Evolutionary conservation across 305 asterid species (phyloP).

Genomic region (Solanum chacoense): DNA sequence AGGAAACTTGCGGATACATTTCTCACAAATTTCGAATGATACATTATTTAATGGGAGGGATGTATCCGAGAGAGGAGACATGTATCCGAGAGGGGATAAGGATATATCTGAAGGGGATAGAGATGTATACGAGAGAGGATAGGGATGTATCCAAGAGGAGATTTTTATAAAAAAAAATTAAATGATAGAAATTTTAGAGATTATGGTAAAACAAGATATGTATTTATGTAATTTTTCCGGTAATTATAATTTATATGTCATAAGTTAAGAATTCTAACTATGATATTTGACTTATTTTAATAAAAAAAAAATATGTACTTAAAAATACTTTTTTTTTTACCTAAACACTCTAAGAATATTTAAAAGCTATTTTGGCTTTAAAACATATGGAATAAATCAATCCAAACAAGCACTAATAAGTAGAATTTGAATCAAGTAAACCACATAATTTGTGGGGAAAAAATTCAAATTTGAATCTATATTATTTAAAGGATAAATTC

Average conservation of each 20-base stretch:
- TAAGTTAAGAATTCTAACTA: background rate
- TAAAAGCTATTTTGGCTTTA: background rate
- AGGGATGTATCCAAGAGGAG: background rate
- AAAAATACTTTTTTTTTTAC: background rate
- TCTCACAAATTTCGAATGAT: background rate
- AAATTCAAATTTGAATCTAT: background rate
- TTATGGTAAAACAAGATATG: background rate
- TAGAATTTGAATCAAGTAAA: background rate
- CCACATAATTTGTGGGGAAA: background rate
- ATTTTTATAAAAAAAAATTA: too few relatives aligned
- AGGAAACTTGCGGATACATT: background rate
- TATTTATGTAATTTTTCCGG: background rate
- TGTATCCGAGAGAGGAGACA: background rate
- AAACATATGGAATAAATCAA: background rate
- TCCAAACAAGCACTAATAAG: background rate
- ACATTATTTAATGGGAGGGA: background rate
- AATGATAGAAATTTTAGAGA: background rate
- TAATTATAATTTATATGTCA: background rate
- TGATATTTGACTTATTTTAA: background rate
- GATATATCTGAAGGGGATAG: background rate
- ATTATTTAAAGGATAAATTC: background rate
- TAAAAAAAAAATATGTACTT: background rate
- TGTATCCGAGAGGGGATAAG: background rate
- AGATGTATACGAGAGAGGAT: background rate
- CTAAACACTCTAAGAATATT: background rate